Base-by-base conservation (phyloP, 2,329 filamentous ascomycete genomes). In the Aspergillus sp. region DNA sequence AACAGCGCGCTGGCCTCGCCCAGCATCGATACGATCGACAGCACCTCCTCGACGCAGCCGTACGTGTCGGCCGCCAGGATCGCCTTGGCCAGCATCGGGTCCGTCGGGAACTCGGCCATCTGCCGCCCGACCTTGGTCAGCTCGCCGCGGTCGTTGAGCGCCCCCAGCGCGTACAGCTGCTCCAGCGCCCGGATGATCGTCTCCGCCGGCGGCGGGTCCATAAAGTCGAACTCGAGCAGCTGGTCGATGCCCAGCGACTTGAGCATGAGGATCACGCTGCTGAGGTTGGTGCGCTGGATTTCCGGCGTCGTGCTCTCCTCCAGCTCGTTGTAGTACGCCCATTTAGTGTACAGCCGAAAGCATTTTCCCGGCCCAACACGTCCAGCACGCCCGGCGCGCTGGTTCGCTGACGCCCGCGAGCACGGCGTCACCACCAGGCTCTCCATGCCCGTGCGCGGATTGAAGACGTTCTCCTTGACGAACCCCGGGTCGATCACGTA, bases 401-500 rank as follows among this genome's bases (percentile, higher is more conserved):
- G 94, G 66, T 96, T 95, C 2, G 93, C 93, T 14, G 90, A 94
- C 0, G 94, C 94, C 36, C 92, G 83, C 9, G 91, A 96, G 68
- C 91, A 96, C 0, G 94, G 93, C 0, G 93, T 91, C 1, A 96
- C 90, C 0, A 96, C 88, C 11, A 99, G 76, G 36, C 89, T 92
- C 23, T 93, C 92, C 88, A 97, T 96, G 50, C 92, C 92, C 0
- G 90, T 96, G 1, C 88, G 85, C 0, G 92, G 88, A 57, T 96
- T 96, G 75, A 93, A 97, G 1, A 92, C 83, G 61, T 96, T 96
- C 67, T 97, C 91, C 71, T 99, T 99, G 57, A 94, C 91, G 59
- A 95, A 96, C 0, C 94, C 94, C 0, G 89, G 89, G 62, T 99
- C 94, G 54, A 97, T 96, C 32, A 97, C 94, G 68, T 95, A 97